phyloP scores from a whole-genome alignment of 2,329 filamentous ascomycete genomes.

The Chaetomiaceae sp. region DNA sequence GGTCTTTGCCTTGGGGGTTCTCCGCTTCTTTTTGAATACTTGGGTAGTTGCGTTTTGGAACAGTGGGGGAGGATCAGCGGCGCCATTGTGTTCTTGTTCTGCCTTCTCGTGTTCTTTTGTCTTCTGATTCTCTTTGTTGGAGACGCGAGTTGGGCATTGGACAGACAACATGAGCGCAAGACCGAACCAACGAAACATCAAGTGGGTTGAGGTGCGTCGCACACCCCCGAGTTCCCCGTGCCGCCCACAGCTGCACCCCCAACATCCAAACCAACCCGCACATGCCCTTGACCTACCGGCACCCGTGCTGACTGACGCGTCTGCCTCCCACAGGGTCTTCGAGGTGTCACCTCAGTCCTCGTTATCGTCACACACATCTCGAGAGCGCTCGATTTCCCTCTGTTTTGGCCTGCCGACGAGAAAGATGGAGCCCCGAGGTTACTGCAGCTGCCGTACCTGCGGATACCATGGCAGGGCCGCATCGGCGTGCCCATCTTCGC shows the following conservation, averaged over 20 bases:
- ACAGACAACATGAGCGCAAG: slow-evolving; percentile 12
- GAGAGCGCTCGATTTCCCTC: slow-evolving; percentile 47
- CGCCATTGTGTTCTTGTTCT: background rate
- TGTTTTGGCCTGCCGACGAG: slow-evolving; percentile 45
- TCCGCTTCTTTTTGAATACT: background rate
- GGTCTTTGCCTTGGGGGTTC: background rate
- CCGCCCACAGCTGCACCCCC: too few species aligned
- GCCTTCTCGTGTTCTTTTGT: background rate
- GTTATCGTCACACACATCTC: slow-evolving; percentile 50
- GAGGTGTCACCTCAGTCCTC: slow-evolving; percentile 49
- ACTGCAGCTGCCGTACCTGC: slow-evolving; percentile 48
- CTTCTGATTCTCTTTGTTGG: background rate
- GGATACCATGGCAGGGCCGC: slow-evolving; percentile 51
- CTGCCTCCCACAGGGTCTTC: slow-evolving; percentile 39
- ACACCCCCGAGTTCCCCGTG: too few species aligned
- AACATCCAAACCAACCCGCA: background rate
- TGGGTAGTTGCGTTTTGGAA: background rate
- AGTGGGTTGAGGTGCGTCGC: slow-evolving; percentile 31
- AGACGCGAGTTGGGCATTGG: background rate
- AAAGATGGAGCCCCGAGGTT: slow-evolving; percentile 40
- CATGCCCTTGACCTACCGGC: background rate
- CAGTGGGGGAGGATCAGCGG: background rate
- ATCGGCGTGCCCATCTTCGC: slow-evolving; percentile 54
- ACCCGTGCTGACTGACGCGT: slow-evolving; percentile 3
- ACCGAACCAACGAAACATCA: slow-evolving; percentile 29